These are phyloP conservation scores for Globisporangium carolinianum DNA, from an alignment of 352 stramenopile genomes.

Conservation along the genomic window DNA sequence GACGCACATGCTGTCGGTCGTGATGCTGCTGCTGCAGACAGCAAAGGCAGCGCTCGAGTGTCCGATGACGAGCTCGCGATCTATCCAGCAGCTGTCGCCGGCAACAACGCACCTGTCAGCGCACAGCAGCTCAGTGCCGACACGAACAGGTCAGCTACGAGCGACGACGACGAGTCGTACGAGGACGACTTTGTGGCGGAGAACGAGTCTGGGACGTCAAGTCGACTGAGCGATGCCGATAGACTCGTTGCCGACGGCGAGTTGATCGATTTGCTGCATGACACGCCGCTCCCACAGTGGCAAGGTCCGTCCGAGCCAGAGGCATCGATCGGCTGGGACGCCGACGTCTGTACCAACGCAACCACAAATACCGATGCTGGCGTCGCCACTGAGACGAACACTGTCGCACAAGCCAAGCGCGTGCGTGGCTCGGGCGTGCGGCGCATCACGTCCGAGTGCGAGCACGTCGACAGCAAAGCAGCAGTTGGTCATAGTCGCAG, in stretches of 20 bases:
- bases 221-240: constrained; percentile 4
- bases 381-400: too few species aligned
- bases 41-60: too few species aligned
- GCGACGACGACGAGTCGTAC: constrained; percentile 16
- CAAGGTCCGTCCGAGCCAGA: constrained; percentile 9
- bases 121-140: not conserved
- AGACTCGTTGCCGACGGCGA: constrained; percentile 26
- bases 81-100: not conserved
- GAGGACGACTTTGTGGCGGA: constrained; percentile 40
- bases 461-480: not conserved
- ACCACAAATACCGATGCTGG: not conserved
- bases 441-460: not conserved
- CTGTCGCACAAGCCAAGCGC: not conserved
- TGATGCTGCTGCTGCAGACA: not conserved
- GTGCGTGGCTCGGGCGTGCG: not conserved
- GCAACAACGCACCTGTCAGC: too few species aligned
- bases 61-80: too few species aligned
- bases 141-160: not conserved
- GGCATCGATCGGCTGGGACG: constrained; percentile 24
- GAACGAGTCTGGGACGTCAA: constrained; percentile 3
- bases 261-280: constrained; percentile 35
- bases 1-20: too few species aligned
- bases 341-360: not conserved
- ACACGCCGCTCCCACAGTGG: constrained; percentile 9
- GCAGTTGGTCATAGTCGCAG: not conserved